These are phyloP conservation scores for Gymnopilus dilepis DNA, from an alignment of 768 basidiomycete genomes.

Conservation along the genomic window DNA sequence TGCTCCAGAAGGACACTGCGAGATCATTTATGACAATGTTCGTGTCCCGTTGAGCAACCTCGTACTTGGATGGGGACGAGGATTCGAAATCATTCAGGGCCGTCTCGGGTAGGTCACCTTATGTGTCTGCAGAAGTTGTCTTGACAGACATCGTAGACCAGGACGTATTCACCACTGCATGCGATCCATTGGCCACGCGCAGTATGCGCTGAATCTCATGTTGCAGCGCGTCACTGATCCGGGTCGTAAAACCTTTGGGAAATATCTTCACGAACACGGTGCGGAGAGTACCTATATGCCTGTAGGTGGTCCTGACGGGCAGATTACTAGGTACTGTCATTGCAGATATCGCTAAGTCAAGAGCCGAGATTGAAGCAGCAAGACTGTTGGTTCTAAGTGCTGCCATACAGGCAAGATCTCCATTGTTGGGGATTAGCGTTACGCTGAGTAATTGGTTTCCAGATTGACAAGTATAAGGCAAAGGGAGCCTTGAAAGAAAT, in stretches of 20 bases:
- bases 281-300: slow-evolving; percentile 17
- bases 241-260: slow-evolving; percentile 90
- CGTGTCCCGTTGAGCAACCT: slow-evolving; percentile 84
- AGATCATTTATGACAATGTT: slow-evolving; percentile 94
- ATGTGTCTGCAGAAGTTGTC: not conserved
- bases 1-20: slow-evolving; percentile 96
- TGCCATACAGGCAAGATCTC: slow-evolving; percentile 69
- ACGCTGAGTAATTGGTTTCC: not conserved
- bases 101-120: slow-evolving; percentile 74
- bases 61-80: slow-evolving; percentile 91
- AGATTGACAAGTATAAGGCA: slow-evolving; percentile 91
- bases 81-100: slow-evolving; percentile 98
- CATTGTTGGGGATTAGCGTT: not conserved
- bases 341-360: slow-evolving; percentile 88
- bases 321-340: slow-evolving; percentile 73
- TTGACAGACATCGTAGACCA: slow-evolving; percentile 54
- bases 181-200: slow-evolving; percentile 92
- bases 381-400: slow-evolving; percentile 91
- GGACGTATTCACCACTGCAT: slow-evolving; percentile 99
- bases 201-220: slow-evolving; percentile 84
- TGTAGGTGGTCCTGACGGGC: not conserved
- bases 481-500: slow-evolving; percentile 98
- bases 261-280: slow-evolving; percentile 91
- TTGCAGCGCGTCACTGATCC: slow-evolving; percentile 94
- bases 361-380: slow-evolving; percentile 91